Evolutionary conservation across 192 early-diverging fungal species (phyloP), one percentile per base, ranked within the genome.

Genomic region (Gryganskiella cystojenkinii): DNA sequence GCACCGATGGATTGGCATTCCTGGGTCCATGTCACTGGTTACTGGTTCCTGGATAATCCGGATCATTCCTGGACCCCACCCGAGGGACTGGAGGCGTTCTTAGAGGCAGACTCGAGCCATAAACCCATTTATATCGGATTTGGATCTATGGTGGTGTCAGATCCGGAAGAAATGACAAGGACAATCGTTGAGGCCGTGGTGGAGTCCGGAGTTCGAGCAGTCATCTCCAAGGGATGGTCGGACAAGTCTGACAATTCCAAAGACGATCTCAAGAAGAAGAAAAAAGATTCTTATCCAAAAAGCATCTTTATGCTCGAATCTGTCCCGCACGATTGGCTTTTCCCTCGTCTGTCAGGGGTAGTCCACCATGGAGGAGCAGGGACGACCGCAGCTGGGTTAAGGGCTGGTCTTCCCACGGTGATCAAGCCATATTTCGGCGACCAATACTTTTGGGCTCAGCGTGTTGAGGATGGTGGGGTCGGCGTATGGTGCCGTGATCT

Each of bases 311-410:
- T 76, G 71, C 54, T 92, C 33, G 79, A 86, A 30, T 86, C 89
- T 27, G 85, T 92, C 11, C 92, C 92, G 3, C 92, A 94, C 56
- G 92, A 94, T 71, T 94, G 91, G 91, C 71, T 94, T 34, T 94
- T 94, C 70, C 85, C 88, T 10, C 66, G 83, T 37, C 63, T 91
- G 5, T 45, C 81, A 9, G 92, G 81, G 9, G 90, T 91, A 14
- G 84, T 93, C 9, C 92, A 94, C 72, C 92, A 94, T 61, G 92
- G 92, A 85, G 89, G 2, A 35, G 89, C 91, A 9, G 91, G 91
- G 1, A 92, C 91, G 15, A 87, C 87, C 0, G 82, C 88, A 0
- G 91, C 91, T 14, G 91, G 90, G 8, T 53, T 92, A 30, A 80
- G 88, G 13, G 88, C 86, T 10, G 91, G 91, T 2, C 64, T 78